phyloP scores from a whole-genome alignment of 148 eudicot genomes.

The Vaccinium myrtillus region DNA sequence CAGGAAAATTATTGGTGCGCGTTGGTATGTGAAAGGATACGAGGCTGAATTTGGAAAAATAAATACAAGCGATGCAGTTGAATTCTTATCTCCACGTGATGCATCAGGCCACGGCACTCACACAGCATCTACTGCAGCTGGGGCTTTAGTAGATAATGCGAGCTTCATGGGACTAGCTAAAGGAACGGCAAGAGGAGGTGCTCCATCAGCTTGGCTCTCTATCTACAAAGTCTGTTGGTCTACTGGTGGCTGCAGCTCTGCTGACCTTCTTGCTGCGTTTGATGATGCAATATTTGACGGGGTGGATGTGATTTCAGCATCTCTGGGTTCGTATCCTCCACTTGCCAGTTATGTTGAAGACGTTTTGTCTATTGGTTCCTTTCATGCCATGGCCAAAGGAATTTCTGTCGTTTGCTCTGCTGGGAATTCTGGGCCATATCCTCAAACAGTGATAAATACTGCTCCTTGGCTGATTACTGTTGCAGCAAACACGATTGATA shows the following conservation, averaged over 20 bases:
- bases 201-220: slow-evolving; percentile 34
- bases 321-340: slow-evolving; percentile 40
- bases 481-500: slow-evolving; percentile 53
- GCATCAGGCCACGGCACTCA: slow-evolving; percentile 42
- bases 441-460: slow-evolving; percentile 35
- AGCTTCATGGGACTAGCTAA: slow-evolving; percentile 28
- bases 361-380: slow-evolving; percentile 42
- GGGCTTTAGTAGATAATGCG: slow-evolving; percentile 25
- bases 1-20: slow-evolving; percentile 43
- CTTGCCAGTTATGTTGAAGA: slow-evolving; percentile 32
- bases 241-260: slow-evolving; percentile 42
- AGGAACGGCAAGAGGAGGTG: slow-evolving; percentile 40
- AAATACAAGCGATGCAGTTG: slow-evolving; percentile 18
- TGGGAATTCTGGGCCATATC: slow-evolving; percentile 49
- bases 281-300: slow-evolving; percentile 54
- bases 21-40: slow-evolving; percentile 38
- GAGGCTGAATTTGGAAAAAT: slow-evolving; percentile 30
- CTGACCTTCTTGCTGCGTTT: slow-evolving; percentile 49
- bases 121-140: slow-evolving; percentile 38
- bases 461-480: slow-evolving; percentile 63
- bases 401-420: slow-evolving; percentile 46
- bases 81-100: slow-evolving; percentile 33
- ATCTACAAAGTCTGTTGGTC: slow-evolving; percentile 38
- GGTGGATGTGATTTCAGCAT: slow-evolving; percentile 49
- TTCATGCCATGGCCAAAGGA: slow-evolving; percentile 43